Conservation (phyloP, 2,329 filamentous ascomycete genomes). For the Scedosporium minutisporum region DNA sequence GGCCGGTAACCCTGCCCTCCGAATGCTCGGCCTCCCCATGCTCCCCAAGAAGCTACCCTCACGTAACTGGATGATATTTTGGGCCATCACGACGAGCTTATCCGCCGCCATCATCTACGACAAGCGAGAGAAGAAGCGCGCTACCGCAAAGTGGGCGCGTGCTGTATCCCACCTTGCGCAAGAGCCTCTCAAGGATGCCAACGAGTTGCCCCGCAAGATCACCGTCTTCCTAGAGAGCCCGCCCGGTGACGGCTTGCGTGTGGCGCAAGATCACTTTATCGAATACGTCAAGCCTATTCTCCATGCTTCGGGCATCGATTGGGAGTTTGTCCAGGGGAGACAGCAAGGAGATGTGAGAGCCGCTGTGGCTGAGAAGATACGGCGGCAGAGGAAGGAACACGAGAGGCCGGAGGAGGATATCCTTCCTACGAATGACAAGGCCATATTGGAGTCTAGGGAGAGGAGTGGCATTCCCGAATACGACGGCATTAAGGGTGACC, state of each 20-base stretch:
- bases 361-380: conserved; percentile 75
- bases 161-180: conserved; percentile 76
- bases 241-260: conserved; percentile 73
- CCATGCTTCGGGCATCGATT: conserved; percentile 82
- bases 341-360: conserved; percentile 88
- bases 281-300: conserved; percentile 93
- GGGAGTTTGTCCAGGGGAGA: conserved; percentile 89
- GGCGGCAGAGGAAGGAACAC: conserved; percentile 56
- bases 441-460: conserved; percentile 51
- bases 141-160: conserved; percentile 77
- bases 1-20: conserved; percentile 57
- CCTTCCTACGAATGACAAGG: conserved; percentile 41
- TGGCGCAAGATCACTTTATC: conserved; percentile 88
- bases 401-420: conserved; percentile 39
- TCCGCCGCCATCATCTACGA: conserved; percentile 82
- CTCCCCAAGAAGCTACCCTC: conserved; percentile 80
- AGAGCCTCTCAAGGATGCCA: conserved; percentile 58
- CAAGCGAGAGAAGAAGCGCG: conserved; percentile 76
- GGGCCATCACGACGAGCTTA: conserved; percentile 67
- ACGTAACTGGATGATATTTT: conserved; percentile 96
- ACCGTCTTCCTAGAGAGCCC: conserved; percentile 80
- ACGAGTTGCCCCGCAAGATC: conserved; percentile 69
- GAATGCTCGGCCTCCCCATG: conserved; percentile 76
- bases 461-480: conserved; percentile 61
- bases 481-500: conserved; percentile 67